Conservation (phyloP, 805 yeast species). For the Wickerhamomyces kurtzmanii region DNA sequence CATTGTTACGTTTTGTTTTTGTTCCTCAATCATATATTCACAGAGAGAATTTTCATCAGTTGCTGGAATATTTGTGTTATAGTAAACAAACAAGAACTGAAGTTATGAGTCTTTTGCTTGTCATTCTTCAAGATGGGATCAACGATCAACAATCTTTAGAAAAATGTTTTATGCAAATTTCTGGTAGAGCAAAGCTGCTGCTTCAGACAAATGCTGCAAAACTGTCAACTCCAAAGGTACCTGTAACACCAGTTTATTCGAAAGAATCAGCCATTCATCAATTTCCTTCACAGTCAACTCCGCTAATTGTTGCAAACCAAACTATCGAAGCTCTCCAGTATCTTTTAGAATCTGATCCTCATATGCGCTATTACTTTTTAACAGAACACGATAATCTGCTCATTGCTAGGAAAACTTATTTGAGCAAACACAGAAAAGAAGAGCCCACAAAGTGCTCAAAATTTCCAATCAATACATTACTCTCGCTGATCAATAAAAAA, state of each 20-base stretch:
- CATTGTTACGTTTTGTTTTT: constrained; percentile 61
- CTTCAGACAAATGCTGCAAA: neutral
- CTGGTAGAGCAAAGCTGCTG: constrained; percentile 31
- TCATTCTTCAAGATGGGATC: constrained; percentile 71
- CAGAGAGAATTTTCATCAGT: constrained; percentile 53
- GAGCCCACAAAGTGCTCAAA: constrained; percentile 30
- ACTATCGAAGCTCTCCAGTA: constrained; percentile 66
- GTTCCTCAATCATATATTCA: constrained; percentile 58
- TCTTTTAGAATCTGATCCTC: constrained; percentile 56
- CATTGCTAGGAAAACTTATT: constrained; percentile 22
- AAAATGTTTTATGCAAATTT: constrained; percentile 46
- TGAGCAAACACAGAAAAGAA: constrained; percentile 23
- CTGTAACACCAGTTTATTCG: constrained; percentile 4
- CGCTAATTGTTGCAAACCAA: constrained; percentile 66
- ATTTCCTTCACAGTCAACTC: constrained; percentile 52
- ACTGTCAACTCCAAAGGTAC: constrained; percentile 10
- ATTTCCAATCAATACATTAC: constrained; percentile 66
- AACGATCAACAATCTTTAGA: constrained; percentile 50
- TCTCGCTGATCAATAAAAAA: constrained; percentile 51
- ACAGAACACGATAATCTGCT: constrained; percentile 58
- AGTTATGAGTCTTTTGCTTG: constrained; percentile 54
- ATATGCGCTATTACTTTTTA: constrained; percentile 64
- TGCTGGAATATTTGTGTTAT: constrained; percentile 58
- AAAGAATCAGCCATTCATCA: constrained; percentile 2
- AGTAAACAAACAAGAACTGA: constrained; percentile 76